phyloP scores from a whole-genome alignment of 257 asterid species.

The Solanum sitiens region DNA sequence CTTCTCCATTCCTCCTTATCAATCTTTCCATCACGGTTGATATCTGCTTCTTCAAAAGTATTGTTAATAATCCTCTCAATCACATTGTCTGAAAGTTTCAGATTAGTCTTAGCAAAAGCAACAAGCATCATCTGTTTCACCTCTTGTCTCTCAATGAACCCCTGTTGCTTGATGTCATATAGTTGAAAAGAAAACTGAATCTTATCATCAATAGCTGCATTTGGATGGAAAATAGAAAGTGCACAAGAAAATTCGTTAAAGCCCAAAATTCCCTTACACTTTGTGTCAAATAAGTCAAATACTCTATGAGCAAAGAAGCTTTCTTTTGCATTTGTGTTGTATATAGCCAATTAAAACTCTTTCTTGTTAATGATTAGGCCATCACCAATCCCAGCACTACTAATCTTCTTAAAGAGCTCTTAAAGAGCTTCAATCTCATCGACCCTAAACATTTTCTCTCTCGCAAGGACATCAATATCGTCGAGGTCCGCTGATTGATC shows the following conservation, averaged over 20 bases:
- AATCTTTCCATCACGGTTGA: conserved; percentile 84
- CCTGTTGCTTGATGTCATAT: conserved; percentile 75
- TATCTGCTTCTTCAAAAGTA: conserved; percentile 87
- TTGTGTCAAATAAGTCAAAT: conserved; percentile 93
- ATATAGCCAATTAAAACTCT: conserved; percentile 88
- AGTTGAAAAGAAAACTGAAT: conserved; percentile 91
- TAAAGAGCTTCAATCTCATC: conserved; percentile 97
- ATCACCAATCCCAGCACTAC: conserved; percentile 96
- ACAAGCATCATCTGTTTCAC: conserved; percentile 20
- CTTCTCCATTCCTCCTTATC: conserved; percentile 94
- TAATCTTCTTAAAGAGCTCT: conserved; percentile 91
- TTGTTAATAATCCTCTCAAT: not conserved
- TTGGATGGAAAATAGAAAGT: conserved; percentile 94
- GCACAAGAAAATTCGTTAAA: conserved; percentile 97
- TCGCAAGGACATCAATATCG: conserved; percentile 84
- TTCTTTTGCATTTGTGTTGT: conserved; percentile 90
- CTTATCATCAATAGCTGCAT: conserved; percentile 93
- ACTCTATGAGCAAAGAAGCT: conserved; percentile 97
- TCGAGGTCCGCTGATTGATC: conserved; percentile 73
- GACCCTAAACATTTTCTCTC: conserved; percentile 94
- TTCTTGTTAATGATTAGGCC: conserved; percentile 88
- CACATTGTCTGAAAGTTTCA: not conserved
- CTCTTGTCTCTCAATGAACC: conserved; percentile 55
- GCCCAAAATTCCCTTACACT: conserved; percentile 89
- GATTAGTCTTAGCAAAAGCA: not conserved